Evolutionary conservation across 768 basidiomycete genomes (phyloP).

Genomic region (Termitomyces sp.): DNA sequence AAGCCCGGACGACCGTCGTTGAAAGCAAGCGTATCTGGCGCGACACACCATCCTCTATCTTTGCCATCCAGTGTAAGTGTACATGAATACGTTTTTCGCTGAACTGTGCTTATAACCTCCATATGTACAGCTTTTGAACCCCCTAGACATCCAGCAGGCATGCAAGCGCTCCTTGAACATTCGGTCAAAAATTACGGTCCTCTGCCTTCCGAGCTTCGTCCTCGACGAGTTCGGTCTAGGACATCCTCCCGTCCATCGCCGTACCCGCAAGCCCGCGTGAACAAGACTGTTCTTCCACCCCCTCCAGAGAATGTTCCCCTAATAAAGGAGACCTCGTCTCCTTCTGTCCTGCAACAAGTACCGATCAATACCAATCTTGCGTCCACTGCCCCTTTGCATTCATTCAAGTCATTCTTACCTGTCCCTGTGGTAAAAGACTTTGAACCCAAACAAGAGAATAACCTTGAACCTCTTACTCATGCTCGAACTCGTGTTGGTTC

Average conservation of each 20-base stretch:
- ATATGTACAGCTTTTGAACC: constrained; percentile 59
- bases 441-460: constrained; percentile 32
- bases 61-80: constrained; percentile 63
- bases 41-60: constrained; percentile 73
- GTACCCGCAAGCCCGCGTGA: constrained; percentile 50
- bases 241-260: constrained; percentile 70
- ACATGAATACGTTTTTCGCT: background rate
- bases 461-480: constrained; percentile 25
- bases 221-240: constrained; percentile 56
- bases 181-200: constrained; percentile 68
- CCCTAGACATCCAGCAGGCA: constrained; percentile 54
- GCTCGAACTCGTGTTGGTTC: constrained; percentile 50
- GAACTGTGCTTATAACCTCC: constrained; percentile 6
- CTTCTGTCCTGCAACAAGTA: constrained; percentile 35
- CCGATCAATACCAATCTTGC: constrained; percentile 35
- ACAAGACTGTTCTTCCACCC: constrained; percentile 32
- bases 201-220: constrained; percentile 66
- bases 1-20: constrained; percentile 57
- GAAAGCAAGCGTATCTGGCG: constrained; percentile 63
- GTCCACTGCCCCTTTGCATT: constrained; percentile 28
- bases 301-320: constrained; percentile 33
- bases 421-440: constrained; percentile 31
- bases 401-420: constrained; percentile 38
- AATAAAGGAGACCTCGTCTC: constrained; percentile 14
- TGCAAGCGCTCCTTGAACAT: constrained; percentile 69